Conservation (phyloP, 2,329 filamentous ascomycete species). For the Phialocephala subalpina region DNA sequence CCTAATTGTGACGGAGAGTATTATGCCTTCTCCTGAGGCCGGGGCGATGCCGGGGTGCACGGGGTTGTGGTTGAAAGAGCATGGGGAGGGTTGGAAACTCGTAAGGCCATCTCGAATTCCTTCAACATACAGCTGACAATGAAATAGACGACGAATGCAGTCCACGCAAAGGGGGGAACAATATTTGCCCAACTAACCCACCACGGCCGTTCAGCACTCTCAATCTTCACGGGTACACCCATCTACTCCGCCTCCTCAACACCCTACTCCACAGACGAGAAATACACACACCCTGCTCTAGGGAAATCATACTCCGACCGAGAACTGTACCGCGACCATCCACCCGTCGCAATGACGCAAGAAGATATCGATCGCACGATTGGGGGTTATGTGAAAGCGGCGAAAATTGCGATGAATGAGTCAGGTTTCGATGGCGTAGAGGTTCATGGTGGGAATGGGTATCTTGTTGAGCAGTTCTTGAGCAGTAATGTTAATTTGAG, state of each 20-base stretch:
- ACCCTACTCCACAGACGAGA: slow-evolving; percentile 35
- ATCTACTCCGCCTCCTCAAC: slow-evolving; percentile 49
- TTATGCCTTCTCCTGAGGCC: slow-evolving; percentile 56
- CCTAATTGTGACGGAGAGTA: slow-evolving; percentile 65
- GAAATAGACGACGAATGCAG: slow-evolving; percentile 60
- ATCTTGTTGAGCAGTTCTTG: slow-evolving; percentile 62
- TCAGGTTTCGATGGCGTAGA: slow-evolving; percentile 55
- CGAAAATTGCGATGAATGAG: slow-evolving; percentile 56
- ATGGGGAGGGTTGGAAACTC: slow-evolving; percentile 65
- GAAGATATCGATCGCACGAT: slow-evolving; percentile 45
- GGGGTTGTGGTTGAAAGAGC: slow-evolving; percentile 62
- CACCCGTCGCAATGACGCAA: slow-evolving; percentile 47
- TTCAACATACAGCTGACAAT: background rate
- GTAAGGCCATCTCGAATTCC: too few species aligned
- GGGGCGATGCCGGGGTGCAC: slow-evolving; percentile 60
- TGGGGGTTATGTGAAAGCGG: slow-evolving; percentile 16
- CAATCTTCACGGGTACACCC: slow-evolving; percentile 44
- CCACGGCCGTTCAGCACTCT: slow-evolving; percentile 56
- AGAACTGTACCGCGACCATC: slow-evolving; percentile 6
- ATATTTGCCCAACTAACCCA: slow-evolving; percentile 70
- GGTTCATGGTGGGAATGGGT: slow-evolving; percentile 53
- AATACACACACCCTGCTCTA: slow-evolving; percentile 17
- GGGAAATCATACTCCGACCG: slow-evolving; percentile 11
- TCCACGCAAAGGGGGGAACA: slow-evolving; percentile 66
- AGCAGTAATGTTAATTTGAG: slow-evolving; percentile 61